A percentile compares a stretch with the other conserved stretches of the same genome.
Conservation (phyloP, 1,139 yeast species). For the Wickerhamiella infanticola region DNA sequence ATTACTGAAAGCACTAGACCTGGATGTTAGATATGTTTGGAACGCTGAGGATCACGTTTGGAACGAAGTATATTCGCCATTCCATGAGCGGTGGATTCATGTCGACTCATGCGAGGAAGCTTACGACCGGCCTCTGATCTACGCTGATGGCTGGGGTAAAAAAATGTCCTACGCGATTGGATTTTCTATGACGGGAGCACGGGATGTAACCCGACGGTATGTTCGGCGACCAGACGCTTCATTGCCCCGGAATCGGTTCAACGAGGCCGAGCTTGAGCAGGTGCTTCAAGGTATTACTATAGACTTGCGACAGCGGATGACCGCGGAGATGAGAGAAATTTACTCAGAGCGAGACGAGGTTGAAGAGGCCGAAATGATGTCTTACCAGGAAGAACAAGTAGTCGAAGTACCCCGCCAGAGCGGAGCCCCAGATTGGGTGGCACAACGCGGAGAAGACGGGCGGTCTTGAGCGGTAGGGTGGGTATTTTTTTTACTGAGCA, state of each 20-base stretch:
- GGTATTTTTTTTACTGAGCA: not conserved
- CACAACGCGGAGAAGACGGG: slow-evolving; percentile 64
- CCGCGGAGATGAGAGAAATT: slow-evolving; percentile 23
- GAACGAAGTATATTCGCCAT: slow-evolving; percentile 71
- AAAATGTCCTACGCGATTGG: slow-evolving; percentile 80
- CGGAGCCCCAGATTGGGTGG: slow-evolving; percentile 65
- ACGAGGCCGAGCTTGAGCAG: slow-evolving; percentile 29
- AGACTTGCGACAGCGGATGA: slow-evolving; percentile 22
- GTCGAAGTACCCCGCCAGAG: slow-evolving; percentile 38
- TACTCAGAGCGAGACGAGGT: slow-evolving; percentile 27
- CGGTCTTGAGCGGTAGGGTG: not conserved
- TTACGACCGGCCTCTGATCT: slow-evolving; percentile 64
- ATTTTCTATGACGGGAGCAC: slow-evolving; percentile 38
- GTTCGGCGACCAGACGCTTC: slow-evolving; percentile 36
- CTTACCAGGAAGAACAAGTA: slow-evolving; percentile 13
- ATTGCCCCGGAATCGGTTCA: slow-evolving; percentile 36
- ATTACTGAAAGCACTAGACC: slow-evolving; percentile 50
- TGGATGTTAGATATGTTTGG: slow-evolving; percentile 60
- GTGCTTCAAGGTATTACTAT: slow-evolving; percentile 30
- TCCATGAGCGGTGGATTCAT: slow-evolving; percentile 63
- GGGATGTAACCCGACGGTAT: slow-evolving; percentile 59
- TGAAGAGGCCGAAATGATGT: slow-evolving; percentile 28
- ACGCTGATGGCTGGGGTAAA: slow-evolving; percentile 83
- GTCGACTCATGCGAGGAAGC: slow-evolving; percentile 80
- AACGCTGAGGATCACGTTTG: slow-evolving; percentile 90